Evolutionary conservation across 139 green algal genomes (phyloP).

Genomic region (Picochlorum sp.): DNA sequence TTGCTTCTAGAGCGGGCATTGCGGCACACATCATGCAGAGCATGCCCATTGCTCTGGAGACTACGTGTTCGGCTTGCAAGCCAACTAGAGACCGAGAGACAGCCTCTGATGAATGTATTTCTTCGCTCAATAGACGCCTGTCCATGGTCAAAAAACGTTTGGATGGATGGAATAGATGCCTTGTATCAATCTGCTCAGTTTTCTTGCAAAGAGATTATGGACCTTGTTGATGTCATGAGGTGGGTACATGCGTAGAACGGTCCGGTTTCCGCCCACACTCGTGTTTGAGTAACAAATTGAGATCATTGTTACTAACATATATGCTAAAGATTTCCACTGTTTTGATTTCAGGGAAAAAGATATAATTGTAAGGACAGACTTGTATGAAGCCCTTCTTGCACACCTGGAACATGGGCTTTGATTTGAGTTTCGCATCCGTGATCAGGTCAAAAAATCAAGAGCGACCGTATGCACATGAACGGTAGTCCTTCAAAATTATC

Average conservation of each 20-base stretch:
- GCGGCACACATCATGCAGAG: background rate
- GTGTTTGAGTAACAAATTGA: too few species aligned
- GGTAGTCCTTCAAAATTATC: too few species aligned
- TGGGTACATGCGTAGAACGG: conserved; percentile 8
- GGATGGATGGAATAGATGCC: conserved; percentile 48
- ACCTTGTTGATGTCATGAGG: conserved; percentile 17
- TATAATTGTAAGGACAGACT: conserved; percentile 52
- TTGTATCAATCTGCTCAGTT: conserved; percentile 12
- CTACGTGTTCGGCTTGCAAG: background rate
- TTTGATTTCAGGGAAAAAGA: conserved; percentile 38
- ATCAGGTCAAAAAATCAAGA: too few species aligned
- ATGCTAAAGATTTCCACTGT: too few species aligned
- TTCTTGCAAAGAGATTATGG: conserved; percentile 34
- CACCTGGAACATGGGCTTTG: background rate
- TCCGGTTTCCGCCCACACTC: too few species aligned
- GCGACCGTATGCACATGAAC: too few species aligned
- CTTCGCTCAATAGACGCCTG: conserved; percentile 58
- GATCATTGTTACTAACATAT: too few species aligned
- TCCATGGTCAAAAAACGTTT: conserved; percentile 63
- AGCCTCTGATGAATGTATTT: conserved; percentile 31
- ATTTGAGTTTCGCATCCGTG: background rate
- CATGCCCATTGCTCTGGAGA: background rate
- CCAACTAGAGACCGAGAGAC: background rate
- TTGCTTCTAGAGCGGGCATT: background rate
- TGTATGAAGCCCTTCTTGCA: conserved; percentile 55